Conservation (phyloP, 495 filamentous ascomycete genomes). For the Neurospora sp. region DNA sequence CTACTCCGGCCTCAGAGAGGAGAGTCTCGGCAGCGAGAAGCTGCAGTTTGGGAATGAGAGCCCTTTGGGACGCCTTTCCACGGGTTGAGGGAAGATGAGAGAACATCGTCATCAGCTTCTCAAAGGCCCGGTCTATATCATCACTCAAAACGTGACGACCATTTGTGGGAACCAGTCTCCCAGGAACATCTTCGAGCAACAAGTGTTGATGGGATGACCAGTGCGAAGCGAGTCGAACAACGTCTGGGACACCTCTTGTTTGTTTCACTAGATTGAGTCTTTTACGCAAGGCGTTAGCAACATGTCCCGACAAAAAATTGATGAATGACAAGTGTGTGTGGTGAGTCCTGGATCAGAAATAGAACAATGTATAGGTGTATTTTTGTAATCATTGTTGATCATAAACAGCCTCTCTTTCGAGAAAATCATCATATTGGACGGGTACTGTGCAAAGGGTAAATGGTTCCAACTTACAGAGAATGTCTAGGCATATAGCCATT, state of each 20-base stretch:
- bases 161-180: not conserved
- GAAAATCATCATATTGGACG: not conserved
- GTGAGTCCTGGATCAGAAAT: not conserved
- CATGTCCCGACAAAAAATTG: not conserved
- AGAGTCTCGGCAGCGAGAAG: slow-evolving; percentile 15
- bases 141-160: not conserved
- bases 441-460: not conserved
- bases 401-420: not conserved
- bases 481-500: slow-evolving; percentile 15
- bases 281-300: slow-evolving; percentile 2
- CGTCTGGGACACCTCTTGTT: not conserved
- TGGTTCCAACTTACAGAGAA: slow-evolving; percentile 8
- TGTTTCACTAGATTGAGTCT: slow-evolving; percentile 10
- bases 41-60: not conserved
- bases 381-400: not conserved
- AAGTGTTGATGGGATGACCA: slow-evolving; percentile 11
- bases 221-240: slow-evolving; percentile 8
- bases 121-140: not conserved
- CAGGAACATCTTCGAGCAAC: not conserved
- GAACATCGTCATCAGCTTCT: not conserved
- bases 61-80: not conserved
- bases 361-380: not conserved
- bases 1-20: slow-evolving; percentile 14
- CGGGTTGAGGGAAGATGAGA: not conserved
- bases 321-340: not conserved